phyloP scores from a whole-genome alignment of 305 asterid species.

The Fraxinus velutina region DNA sequence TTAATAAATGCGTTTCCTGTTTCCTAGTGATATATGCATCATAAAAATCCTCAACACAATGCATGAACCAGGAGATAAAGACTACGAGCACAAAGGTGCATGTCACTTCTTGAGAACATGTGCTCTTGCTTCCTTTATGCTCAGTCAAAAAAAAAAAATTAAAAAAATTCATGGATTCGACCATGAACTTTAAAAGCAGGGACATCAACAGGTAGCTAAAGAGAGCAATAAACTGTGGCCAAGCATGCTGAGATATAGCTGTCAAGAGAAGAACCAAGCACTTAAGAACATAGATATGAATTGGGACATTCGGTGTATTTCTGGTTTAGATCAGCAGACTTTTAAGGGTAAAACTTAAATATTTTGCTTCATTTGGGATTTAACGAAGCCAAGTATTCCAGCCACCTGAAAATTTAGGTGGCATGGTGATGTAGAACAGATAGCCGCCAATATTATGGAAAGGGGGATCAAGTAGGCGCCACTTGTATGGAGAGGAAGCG shows the following conservation, averaged over 20 bases:
- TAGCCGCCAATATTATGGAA: too few species aligned
- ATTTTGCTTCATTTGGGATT: not conserved
- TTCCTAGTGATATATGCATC: slow-evolving; percentile 1
- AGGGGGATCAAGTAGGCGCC: too few species aligned
- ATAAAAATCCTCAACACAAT: not conserved
- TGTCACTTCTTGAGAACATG: not conserved
- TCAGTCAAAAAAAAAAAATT: not conserved
- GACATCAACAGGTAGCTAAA: not conserved
- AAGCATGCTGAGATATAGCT: not conserved
- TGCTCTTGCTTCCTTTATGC: not conserved
- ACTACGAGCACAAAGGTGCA: not conserved
- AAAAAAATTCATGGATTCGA: not conserved
- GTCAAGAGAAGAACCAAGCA: not conserved
- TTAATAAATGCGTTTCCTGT: slow-evolving; percentile 6
- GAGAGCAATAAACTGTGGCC: not conserved
- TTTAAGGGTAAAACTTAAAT: not conserved
- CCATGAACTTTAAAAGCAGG: not conserved
- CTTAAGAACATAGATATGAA: not conserved
- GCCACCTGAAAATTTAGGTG: not conserved
- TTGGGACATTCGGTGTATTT: not conserved
- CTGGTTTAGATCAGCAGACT: not conserved
- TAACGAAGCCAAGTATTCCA: not conserved
- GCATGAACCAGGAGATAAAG: not conserved
- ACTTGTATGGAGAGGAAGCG: too few species aligned
- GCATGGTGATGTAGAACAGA: not conserved